phyloP scores from a whole-genome alignment of 108 stramenopile species.

The Fistulifera solaris region DNA sequence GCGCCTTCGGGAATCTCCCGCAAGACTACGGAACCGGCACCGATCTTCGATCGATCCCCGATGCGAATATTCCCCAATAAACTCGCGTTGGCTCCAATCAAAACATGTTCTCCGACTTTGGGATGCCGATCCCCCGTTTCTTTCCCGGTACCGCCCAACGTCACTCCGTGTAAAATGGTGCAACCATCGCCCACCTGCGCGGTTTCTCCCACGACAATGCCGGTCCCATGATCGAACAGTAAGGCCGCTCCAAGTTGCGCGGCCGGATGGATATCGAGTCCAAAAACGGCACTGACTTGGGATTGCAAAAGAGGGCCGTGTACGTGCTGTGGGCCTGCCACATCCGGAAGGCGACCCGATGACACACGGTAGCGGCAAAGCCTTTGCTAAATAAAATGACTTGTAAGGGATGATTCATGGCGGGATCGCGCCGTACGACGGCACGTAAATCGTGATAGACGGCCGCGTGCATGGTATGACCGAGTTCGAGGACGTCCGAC shows the following conservation, averaged over 20 bases:
- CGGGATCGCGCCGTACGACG: slow-evolving; percentile 51
- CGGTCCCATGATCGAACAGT: slow-evolving; percentile 82
- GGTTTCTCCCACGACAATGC: slow-evolving; percentile 89
- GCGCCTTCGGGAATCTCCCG: slow-evolving; percentile 29
- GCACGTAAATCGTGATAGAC: slow-evolving; percentile 50
- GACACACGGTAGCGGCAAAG: slow-evolving; percentile 67
- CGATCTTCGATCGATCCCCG: slow-evolving; percentile 37
- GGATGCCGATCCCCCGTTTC: slow-evolving; percentile 73
- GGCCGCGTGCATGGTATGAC: slow-evolving; percentile 54
- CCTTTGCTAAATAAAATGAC: slow-evolving; percentile 63
- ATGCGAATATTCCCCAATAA: slow-evolving; percentile 39
- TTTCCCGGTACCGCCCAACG: slow-evolving; percentile 77
- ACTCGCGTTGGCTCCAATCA: slow-evolving; percentile 56
- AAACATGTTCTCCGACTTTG: slow-evolving; percentile 60
- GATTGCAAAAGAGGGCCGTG: slow-evolving; percentile 70
- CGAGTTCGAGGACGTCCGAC: slow-evolving; percentile 25
- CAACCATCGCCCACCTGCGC: slow-evolving; percentile 67
- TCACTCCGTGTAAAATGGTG: slow-evolving; percentile 73
- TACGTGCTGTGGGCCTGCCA: slow-evolving; percentile 36
- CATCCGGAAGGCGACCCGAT: slow-evolving; percentile 61
- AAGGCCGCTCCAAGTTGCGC: slow-evolving; percentile 64
- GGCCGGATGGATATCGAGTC: slow-evolving; percentile 78
- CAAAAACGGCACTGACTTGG: slow-evolving; percentile 63
- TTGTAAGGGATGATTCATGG: slow-evolving; percentile 48
- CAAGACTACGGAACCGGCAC: slow-evolving; percentile 48